Evolutionary conservation across 2,329 filamentous ascomycete species (phyloP).

Genomic region (Mycosphaerelloides madeirae): DNA sequence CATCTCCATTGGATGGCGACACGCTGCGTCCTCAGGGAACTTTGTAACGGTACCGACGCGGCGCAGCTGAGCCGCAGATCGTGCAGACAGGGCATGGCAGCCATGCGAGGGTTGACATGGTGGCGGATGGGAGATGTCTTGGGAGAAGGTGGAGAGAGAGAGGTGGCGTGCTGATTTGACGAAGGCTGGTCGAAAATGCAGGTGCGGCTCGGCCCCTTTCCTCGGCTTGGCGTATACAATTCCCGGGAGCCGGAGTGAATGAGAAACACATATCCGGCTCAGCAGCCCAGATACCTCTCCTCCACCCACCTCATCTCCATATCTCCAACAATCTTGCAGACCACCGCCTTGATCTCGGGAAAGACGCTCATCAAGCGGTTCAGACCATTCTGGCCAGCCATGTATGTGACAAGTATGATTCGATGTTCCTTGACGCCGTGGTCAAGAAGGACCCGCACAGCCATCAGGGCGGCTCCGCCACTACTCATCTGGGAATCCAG

Average conservation of each 20-base stretch:
- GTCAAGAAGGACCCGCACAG: constrained; percentile 90
- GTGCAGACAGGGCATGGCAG: constrained; percentile 1
- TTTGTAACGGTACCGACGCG: constrained; percentile 4
- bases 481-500: constrained; percentile 93
- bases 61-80: constrained; percentile 5
- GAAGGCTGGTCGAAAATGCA: background rate
- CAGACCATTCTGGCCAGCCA: constrained; percentile 77
- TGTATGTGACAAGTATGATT: constrained; percentile 91
- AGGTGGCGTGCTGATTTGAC: background rate
- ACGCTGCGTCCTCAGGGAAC: constrained; percentile 1
- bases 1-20: constrained; percentile 9
- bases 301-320: constrained; percentile 87
- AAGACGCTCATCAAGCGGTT: constrained; percentile 85
- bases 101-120: background rate
- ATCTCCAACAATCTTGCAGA: constrained; percentile 75
- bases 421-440: constrained; percentile 79
- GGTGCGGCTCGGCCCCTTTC: background rate
- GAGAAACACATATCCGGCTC: constrained; percentile 2
- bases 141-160: background rate
- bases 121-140: background rate
- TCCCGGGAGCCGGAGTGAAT: background rate
- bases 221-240: background rate
- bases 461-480: constrained; percentile 83
- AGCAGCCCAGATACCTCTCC: constrained; percentile 85
- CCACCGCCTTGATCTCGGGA: constrained; percentile 78